Evolutionary conservation across 2,329 filamentous ascomycete species (phyloP), one percentile per base, ranked within the genome.

Genomic region (Tolypocladium tropicale): DNA sequence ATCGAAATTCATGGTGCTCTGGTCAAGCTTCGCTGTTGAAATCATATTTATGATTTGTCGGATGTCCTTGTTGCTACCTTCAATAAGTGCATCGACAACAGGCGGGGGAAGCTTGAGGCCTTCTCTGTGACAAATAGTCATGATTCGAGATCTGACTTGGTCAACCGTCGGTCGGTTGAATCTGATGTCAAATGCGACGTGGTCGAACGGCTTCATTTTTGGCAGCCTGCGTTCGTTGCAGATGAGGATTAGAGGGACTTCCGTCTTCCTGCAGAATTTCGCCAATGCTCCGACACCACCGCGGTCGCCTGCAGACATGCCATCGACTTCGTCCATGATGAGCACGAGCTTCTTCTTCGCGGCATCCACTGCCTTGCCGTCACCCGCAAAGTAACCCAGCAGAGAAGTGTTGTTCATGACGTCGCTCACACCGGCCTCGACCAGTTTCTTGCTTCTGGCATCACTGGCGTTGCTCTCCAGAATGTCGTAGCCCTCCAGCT

Each of bases 11-110:
- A 97, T 88, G 16, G 81, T 81, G 23, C 79, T 78, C 66, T 90
- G 85, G 63, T 96, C 93, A 6, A 99, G 79, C 70, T 96, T 97
- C 52, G 91, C 88, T 0, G 94, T 95, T 0, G 91, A 90, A 55
- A 99, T 80, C 94, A 99, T 99, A 74, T 99, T 99, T 73, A 99
- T 94, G 59, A 97, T 92, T 72, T 97, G 94, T 41, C 94, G 86
- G 60, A 99, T 99, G 68, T 99, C 94, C 56, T 94, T 90, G 71
- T 93, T 89, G 60, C 89, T 95, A 23, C 94, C 94, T 72, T 97
- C 93, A 57, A 99, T 96, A 50, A 99, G 79, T 21, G 92, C 90
- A 69, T 97, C 93, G 56, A 99, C 82, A 21, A 96, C 93, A 55
- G 84, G 82, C 4, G 84, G 76, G 0, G 92, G 88, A 57, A 99